Evolutionary conservation across 257 asterid species (phyloP), one percentile per base, ranked within the genome.

Genomic region (Anisodus tanguticus): DNA sequence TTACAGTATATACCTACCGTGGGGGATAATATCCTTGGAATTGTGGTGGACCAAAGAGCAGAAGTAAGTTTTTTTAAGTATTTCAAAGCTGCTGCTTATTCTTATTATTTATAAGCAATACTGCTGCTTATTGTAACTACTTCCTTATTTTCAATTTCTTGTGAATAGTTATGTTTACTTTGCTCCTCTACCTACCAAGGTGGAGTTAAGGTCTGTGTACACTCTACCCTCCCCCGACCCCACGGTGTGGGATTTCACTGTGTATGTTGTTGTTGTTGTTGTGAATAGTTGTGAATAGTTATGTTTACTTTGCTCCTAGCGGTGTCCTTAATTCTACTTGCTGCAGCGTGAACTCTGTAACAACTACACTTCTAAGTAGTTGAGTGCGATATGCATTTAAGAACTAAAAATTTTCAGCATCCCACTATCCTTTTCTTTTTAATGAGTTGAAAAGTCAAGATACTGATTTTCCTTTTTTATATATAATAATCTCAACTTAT

Each of bases 21-120:
- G 62, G 98, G 99, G 88, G 99, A 96, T 89, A 86, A 92, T 84
- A 90, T 94, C 71, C 98, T 96, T 64, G 99, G 99, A 63, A 92
- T 94, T 70, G 97, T 96, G 85, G 97, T 91, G 51, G 98, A 96
- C 87, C 63, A 91, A 70, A 94, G 80, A 90, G 88, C 98, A 51
- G 99, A 96, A 87, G 99, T 96, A 89, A 94, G 99, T 83, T 81
- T 82, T 86, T 71, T 83, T 84, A 41, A 26, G 77, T 82, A 41
- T 59, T 66, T 66, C 55, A 31, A 13, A 87, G 64, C 43, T 19
- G 7, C 11, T 57, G 31, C 82, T 45, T 9, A 22, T 68, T 9
- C 45, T 79, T 22, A 53, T 77, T 76, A 22, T 26, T 62, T 51
- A 7, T 47, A 11, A 51, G 81, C 37, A 12, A 51, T 51, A 3